These are phyloP conservation scores for Lophiostoma macrostomum DNA, from an alignment of 495 filamentous ascomycete genomes.

Conservation along the genomic window DNA sequence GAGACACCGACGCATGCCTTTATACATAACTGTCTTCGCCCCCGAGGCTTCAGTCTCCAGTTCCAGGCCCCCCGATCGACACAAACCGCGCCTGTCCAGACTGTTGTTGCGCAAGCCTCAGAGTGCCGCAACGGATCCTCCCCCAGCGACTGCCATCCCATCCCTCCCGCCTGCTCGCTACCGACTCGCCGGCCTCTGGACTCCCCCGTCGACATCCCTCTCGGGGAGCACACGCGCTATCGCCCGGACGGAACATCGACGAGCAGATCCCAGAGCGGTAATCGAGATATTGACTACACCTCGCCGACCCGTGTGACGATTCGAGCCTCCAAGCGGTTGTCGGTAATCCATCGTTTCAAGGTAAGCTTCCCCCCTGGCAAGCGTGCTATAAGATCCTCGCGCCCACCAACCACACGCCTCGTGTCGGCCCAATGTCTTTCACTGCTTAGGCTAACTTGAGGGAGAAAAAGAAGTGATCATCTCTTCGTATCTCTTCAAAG, in stretches of 20 bases:
- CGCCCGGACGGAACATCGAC: background rate
- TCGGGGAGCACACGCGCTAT: slow-evolving; percentile 5
- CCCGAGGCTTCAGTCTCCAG: slow-evolving; percentile 12
- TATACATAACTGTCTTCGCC: slow-evolving; percentile 34
- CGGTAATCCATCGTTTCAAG: slow-evolving; percentile 22
- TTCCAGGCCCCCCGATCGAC: slow-evolving; percentile 34
- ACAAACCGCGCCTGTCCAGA: slow-evolving; percentile 23
- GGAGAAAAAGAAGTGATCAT: slow-evolving; percentile 10
- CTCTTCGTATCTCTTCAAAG: slow-evolving; percentile 9
- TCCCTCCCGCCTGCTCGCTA: slow-evolving; percentile 17
- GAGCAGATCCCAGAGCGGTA: slow-evolving; percentile 4
- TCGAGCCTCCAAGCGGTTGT: slow-evolving; percentile 3
- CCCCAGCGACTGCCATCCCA: background rate
- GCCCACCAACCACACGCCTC: slow-evolving; percentile 14
- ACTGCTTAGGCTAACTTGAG: slow-evolving; percentile 26
- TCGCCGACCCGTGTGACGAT: slow-evolving; percentile 24
- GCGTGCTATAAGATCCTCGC: slow-evolving; percentile 18
- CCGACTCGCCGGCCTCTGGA: slow-evolving; percentile 27
- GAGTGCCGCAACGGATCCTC: no score
- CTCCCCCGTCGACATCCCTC: slow-evolving; percentile 4
- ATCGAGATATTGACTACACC: background rate
- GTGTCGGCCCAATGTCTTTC: slow-evolving; percentile 1
- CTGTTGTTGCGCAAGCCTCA: slow-evolving; percentile 3
- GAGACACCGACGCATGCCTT: slow-evolving; percentile 12
- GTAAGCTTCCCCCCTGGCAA: slow-evolving; percentile 28